Base-by-base conservation (phyloP, 2,329 filamentous ascomycete species). In the Plenodomus tracheiphilus region DNA sequence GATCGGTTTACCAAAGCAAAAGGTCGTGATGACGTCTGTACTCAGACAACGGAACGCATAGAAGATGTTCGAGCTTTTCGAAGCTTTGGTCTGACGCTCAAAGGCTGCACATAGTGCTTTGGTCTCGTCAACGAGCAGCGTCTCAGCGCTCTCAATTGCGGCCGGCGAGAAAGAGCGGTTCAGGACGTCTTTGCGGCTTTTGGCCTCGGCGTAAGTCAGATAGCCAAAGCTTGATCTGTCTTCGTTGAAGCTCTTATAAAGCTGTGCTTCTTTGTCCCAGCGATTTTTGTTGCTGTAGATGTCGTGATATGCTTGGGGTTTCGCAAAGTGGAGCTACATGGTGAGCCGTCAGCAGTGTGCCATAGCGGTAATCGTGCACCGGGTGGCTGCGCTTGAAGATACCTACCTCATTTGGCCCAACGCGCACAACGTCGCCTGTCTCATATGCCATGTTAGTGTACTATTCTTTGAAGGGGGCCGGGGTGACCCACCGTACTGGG, bases 201-300 rank as follows among this genome's bases (percentile, higher is more conserved):
- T 77, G 28, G 70, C 65, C 46, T 72, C 70, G 9, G 56, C 57
- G 47, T 75, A 74, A 15, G 65, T 76, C 25, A 71, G 50, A 43
- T 71, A 73, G 10, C 70, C 74, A 53, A 79, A 77, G 22, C 70
- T 74, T n/a, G 74, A 75, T 16, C 69, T 56, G 49, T 76, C 68
- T 44, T 73, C 67, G 45, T 70, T 70, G 51, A 79, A 77, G 35
- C 65, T 65, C 16, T 64, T 59, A 51, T 78, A 78, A 1, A 77
- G 58, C 0, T 35, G 47, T 1, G 53, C 53, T 36, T 78, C 74
- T 46, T 78, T 78, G 48, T 76, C 68, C 74, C 74, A 77, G 15
- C 68, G 64, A 39, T 73, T 72, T 35, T 62, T 66, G 41, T 64
- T 64, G 53, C 71, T 74, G 59, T 77, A 77, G 32, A 78, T 77